Evolutionary conservation across 1,284 basidiomycete genomes (phyloP), one percentile per base, ranked within the genome.

Genomic region (Austroboletus niveus): DNA sequence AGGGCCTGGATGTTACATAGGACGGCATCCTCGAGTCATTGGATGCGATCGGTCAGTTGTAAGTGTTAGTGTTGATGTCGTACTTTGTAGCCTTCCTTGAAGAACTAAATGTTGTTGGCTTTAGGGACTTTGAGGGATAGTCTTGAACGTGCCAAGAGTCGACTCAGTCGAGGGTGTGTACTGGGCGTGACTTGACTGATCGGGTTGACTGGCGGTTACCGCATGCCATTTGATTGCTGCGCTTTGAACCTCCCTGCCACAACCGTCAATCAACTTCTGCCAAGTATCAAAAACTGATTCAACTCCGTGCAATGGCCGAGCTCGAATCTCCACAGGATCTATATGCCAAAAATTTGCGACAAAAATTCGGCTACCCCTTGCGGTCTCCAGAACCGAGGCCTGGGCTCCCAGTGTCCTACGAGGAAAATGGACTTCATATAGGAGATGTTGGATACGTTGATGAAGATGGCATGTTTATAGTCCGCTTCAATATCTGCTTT

Each of bases 1-100:
- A 98, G 92, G 10, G 97, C 96, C 68, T 94, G 88, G 62, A 98
- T 98, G 75, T 98, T 99, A 56, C 96, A 85, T 59, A 95, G 74
- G 27, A 94, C 89, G 14, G 94, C 93, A 67, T 98, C 94, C 69
- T 98, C 94, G 57, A 98, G 78, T 1, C 94, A 94, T 72, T 87
- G 86, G 43, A 92, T 94, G 8, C 35, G 51, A 57, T 50, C 49
- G 44, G 34, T 51, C 4, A 48, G 46, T 41, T 12, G 17, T 17
- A 17, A 49, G n/a, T n/a, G 36, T 8, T 7, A 12, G 17, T 11
- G 22, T 41, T 3, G 3, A 5, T 17, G 29, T 60, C 70, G 29
- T 56, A 90, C 90, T 80, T 94, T 95, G 80, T 92, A 94, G 22
- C 92, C 93, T 42, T 93, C 89, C 72, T 97, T 97, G 80, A 98